A percentile compares a stretch with the other conserved stretches of the same genome.
Conservation (phyloP, 495 filamentous ascomycete species). For the Viridothelium virens region DNA sequence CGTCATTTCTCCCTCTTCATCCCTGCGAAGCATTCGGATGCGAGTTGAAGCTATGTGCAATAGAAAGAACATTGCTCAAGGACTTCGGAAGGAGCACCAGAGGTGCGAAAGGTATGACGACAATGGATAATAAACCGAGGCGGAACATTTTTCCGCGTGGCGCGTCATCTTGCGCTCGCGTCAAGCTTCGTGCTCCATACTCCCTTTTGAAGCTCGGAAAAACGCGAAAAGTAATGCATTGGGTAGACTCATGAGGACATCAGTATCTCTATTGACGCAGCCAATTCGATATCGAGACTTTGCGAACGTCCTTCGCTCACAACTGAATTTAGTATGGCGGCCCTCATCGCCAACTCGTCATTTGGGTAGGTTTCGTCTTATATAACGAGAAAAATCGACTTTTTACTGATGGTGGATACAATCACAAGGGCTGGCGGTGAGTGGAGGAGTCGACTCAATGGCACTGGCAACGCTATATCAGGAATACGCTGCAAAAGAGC, state of each 20-base stretch:
- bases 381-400: not conserved
- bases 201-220: not conserved
- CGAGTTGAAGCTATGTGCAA: too few species aligned
- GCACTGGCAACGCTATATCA: slow-evolving; percentile 70
- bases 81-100: not conserved
- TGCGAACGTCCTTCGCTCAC: not conserved
- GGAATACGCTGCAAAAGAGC: slow-evolving; percentile 1
- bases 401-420: not conserved
- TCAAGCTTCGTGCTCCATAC: not conserved
- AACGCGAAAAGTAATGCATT: not conserved
- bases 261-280: slow-evolving; percentile 2
- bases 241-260: not conserved
- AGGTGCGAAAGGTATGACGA: not conserved
- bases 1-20: not conserved
- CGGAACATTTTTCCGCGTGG: not conserved
- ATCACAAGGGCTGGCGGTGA: slow-evolving; percentile 66
- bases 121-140: not conserved
- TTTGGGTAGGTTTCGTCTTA: not conserved
- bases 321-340: not conserved
- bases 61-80: not conserved
- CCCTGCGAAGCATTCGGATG: too few species aligned
- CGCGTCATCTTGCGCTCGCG: not conserved
- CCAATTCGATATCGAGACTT: not conserved
- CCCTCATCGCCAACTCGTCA: not conserved
- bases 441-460: slow-evolving; percentile 95